Base-by-base conservation (phyloP, 2,329 filamentous ascomycete species). In the Stemphylium beticola region DNA sequence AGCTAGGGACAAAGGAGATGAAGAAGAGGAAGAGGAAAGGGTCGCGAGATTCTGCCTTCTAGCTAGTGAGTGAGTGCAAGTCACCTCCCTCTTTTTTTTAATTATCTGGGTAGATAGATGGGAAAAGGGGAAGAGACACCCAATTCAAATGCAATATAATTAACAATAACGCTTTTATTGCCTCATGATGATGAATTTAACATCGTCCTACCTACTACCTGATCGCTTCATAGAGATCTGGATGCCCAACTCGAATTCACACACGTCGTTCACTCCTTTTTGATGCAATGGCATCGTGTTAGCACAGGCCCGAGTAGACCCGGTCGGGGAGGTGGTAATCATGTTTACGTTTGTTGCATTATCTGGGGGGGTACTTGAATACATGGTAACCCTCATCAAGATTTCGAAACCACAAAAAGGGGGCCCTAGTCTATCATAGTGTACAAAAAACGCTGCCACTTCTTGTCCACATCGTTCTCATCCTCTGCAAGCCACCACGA, bases 361-460 rank as follows among this genome's bases (percentile, higher is more conserved):
- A 48, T 39, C 37, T 12, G n/a, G 37, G 37, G 37, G 9, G 11
- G 11, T 22, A 39, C 10, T 6, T 22, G 17, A 10, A 29, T 29
- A 22, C 17, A 22, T 22, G 5, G 11, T 39, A 39, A 39, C 18
- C 37, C 11, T 31, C 24, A 42, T 31, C 14, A 40, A 48, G 36
- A 37, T 40, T 39, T 40, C 18, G 9, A 48, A 26, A 37, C 45
- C 33, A 26, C 5, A 49, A 26, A 26, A 39, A n/a, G 22, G 18
- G 39, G 45, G n/a, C n/a, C 40, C 33, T 33, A 33, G 39, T 54
- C 60, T 62, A 62, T 62, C 50, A 48, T 65, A 66, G 59, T 62
- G 46, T 66, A 66, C 65, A 65, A 11, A 26, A 22, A 11, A 55
- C 44, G 34, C 46, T 53, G 56, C 52, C 49, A 48, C 50, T 20